Base-by-base conservation (phyloP, 768 basidiomycete genomes). In the Russula dissimulans region DNA sequence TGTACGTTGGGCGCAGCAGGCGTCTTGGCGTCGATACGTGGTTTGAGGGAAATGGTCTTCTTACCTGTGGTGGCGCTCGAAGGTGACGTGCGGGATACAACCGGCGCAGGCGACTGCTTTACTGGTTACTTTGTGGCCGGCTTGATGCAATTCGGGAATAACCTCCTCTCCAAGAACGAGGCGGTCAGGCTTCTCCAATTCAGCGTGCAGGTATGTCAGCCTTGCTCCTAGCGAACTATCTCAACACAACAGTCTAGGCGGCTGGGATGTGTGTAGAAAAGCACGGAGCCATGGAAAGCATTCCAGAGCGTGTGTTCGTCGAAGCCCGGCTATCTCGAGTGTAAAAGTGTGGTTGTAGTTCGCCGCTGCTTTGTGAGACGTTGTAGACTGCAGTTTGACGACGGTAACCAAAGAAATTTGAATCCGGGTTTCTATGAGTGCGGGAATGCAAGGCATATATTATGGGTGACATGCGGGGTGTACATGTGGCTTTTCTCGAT, bases 21-120 rank as follows among this genome's bases (percentile, higher is more conserved):
- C 7, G 80, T 83, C 5, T 50, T 81, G 0, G 80, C 77, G 9
- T 69, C 73, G 44, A 61, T 79, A n/a, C 71, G 72, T 8, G 42
- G 11, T 10, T n/a, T 51, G 29, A 50, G 43, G 32, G 71, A 79
- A 38, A 51, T 59, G 11, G 17, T 71, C 18, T 72, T 75, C 59
- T 62, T 81, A n/a, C 81, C 80, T 1, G 82, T 82, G 5, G 77
- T 77, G 2, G 69, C 68, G 47, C 68, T 84, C 14, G 60, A 72
- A 39, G 78, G 75, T 4, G 64, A 68, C 15, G 64, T 70, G 34
- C 48, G 57, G 39, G 83, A 85, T 66, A 84, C 82, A 3, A 85
- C 84, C 0, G 84, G 84, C 10, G 84, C 84, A 1, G 84, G 84
- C 0, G 84, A 85, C 63, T 83, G 82, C 60, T 84, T 84, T 67